A percentile compares a stretch with the other conserved stretches of the same genome.
Evolutionary conservation across 192 early-diverging fungal genomes (phyloP).

Genomic region (Backusella macrospora): DNA sequence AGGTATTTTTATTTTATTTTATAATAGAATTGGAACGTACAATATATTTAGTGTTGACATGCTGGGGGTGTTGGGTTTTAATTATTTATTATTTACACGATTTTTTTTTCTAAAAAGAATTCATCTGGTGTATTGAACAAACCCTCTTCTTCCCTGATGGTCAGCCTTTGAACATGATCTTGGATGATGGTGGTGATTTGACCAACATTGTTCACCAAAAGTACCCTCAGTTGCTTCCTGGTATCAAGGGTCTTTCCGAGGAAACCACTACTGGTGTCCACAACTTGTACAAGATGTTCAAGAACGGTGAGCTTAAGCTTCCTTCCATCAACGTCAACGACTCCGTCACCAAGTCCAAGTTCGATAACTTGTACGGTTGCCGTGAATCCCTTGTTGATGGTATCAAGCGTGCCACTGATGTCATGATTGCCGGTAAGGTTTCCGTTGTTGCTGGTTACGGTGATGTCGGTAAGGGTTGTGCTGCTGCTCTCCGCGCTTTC

Average conservation of each 20-base stretch:
- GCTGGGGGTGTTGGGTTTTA: background rate
- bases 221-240: slow-evolving; percentile 85
- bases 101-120: slow-evolving; percentile 59
- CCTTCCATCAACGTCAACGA: slow-evolving; percentile 99
- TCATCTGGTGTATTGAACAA: slow-evolving; percentile 99
- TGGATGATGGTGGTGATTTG: slow-evolving; percentile 99
- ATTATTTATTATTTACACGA: background rate
- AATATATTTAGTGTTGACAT: background rate
- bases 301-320: slow-evolving; percentile 94
- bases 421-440: slow-evolving; percentile 99
- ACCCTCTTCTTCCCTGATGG: slow-evolving; percentile 92
- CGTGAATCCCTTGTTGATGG: slow-evolving; percentile 99
- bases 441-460: slow-evolving; percentile 98
- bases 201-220: slow-evolving; percentile 96
- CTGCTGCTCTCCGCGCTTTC: slow-evolving; percentile 96
- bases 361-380: slow-evolving; percentile 99
- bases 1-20: slow-evolving; percentile 27
- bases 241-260: slow-evolving; percentile 95
- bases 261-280: slow-evolving; percentile 99
- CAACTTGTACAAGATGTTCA: slow-evolving; percentile 99
- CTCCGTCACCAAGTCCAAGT: slow-evolving; percentile 99
- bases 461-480: slow-evolving; percentile 99
- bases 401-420: slow-evolving; percentile 99
- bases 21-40: background rate
- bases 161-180: slow-evolving; percentile 97